phyloP scores from a whole-genome alignment of 2,329 filamentous ascomycete species.

The Clarireedia paspali region DNA sequence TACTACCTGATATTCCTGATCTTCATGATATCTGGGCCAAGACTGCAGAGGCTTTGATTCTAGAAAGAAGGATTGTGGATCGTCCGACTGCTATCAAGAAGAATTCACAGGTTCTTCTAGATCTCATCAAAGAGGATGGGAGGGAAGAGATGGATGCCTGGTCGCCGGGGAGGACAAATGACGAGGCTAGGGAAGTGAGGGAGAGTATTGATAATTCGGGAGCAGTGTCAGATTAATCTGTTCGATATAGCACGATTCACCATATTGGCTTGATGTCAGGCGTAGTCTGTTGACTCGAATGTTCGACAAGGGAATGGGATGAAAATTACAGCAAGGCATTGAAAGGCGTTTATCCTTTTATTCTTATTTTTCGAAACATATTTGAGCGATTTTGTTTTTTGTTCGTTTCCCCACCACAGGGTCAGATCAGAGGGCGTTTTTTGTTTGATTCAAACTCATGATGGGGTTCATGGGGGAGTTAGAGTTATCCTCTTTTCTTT shows the following conservation, averaged over 20 bases:
- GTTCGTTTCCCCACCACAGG: too few relatives aligned
- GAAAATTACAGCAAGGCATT: neutral
- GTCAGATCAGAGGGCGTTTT: too few relatives aligned
- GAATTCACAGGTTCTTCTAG: conserved; percentile 53
- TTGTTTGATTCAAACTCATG: too few relatives aligned
- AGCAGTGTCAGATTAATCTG: conserved; percentile 1
- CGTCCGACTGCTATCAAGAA: conserved; percentile 53
- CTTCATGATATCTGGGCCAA: conserved; percentile 55
- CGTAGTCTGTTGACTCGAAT: neutral
- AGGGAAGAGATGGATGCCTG: conserved; percentile 53
- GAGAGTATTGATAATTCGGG: neutral
- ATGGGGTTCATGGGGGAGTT: too few relatives aligned
- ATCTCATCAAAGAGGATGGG: conserved; percentile 56
- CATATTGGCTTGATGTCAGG: neutral
- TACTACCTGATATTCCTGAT: conserved; percentile 48
- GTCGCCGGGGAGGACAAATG: conserved; percentile 23
- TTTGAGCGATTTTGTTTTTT: too few relatives aligned
- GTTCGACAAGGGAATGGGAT: neutral
- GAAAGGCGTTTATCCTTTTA: too few relatives aligned
- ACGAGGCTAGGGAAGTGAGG: neutral
- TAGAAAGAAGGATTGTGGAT: conserved; percentile 51
- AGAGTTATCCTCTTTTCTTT: too few relatives aligned
- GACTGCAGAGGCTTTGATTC: conserved; percentile 54
- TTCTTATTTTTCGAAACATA: too few relatives aligned
- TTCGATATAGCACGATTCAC: neutral